Evolutionary conservation across 495 filamentous ascomycete species (phyloP).

Genomic region (Talaromyces stipitatus): DNA sequence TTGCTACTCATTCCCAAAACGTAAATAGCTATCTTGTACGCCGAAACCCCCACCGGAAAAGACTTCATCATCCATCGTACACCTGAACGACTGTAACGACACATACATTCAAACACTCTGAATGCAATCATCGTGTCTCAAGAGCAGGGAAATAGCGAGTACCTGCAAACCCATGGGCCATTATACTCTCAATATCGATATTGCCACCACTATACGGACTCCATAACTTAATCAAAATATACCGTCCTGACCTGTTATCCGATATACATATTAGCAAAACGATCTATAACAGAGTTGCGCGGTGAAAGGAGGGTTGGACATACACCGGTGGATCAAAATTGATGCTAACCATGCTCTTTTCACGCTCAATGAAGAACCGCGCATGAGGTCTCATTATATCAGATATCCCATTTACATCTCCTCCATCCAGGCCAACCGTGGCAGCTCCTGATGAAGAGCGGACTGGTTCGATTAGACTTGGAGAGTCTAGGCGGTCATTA

Average conservation of each 20-base stretch:
- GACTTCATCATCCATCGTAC: no score
- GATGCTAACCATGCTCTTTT: conserved; percentile 78
- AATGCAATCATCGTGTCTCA: background rate
- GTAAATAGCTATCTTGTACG: background rate
- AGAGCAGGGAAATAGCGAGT: conserved; percentile 64
- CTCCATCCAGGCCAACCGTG: background rate
- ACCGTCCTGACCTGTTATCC: conserved; percentile 52
- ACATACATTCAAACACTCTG: no score
- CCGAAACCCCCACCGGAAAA: background rate
- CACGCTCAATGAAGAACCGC: conserved; percentile 67
- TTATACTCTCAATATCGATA: conserved; percentile 79
- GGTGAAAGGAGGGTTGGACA: conserved; percentile 17
- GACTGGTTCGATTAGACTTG: conserved; percentile 19
- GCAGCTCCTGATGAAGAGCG: background rate
- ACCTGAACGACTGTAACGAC: no score
- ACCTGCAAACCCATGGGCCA: conserved; percentile 74
- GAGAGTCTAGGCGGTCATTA: conserved; percentile 17
- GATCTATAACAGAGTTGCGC: conserved; percentile 1
- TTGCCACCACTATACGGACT: conserved; percentile 58
- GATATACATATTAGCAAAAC: conserved; percentile 6
- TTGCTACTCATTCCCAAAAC: background rate
- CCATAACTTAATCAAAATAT: conserved; percentile 82
- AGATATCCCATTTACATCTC: conserved; percentile 26
- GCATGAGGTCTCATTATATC: conserved; percentile 65
- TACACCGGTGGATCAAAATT: conserved; percentile 85